Percentiles rank a stretch among this genome's conserved stretches.
These are phyloP conservation scores for Senna tora DNA, from an alignment of 306 rosid genomes.

Conservation along the genomic window DNA sequence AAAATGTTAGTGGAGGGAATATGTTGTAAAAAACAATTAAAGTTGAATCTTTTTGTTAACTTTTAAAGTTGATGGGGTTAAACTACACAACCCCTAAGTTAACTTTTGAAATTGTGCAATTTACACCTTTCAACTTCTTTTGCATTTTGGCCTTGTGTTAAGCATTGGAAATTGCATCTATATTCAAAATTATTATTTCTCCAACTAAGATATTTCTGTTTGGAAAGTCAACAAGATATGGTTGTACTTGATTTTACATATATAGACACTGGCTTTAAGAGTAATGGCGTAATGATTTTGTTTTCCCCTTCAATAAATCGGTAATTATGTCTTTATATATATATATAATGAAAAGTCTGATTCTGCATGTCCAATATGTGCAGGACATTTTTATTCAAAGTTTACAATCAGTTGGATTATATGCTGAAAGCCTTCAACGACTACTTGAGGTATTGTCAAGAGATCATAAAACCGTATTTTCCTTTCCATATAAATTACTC, in stretches of 20 bases:
- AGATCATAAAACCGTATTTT: slow-evolving; percentile 19
- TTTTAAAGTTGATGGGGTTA: too few relatives aligned
- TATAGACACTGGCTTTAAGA: neutral
- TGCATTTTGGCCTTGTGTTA: neutral
- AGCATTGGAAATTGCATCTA: neutral
- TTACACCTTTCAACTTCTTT: too few relatives aligned
- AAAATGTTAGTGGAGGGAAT: too few relatives aligned
- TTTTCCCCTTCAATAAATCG: neutral
- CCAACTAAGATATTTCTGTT: neutral
- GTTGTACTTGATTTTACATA: neutral
- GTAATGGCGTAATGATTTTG: neutral
- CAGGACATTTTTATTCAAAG: slow-evolving; percentile 86
- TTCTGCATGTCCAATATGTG: slow-evolving; percentile 40
- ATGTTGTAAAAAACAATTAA: too few relatives aligned
- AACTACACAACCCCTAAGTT: too few relatives aligned
- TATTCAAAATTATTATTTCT: neutral
- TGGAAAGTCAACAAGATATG: neutral
- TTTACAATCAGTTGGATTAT: slow-evolving; percentile 79
- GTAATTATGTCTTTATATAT: neutral
- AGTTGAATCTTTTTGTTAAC: too few relatives aligned
- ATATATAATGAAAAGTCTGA: neutral
- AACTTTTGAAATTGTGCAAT: too few relatives aligned
- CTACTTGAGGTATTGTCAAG: slow-evolving; percentile 75
- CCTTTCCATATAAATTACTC: slow-evolving; percentile 9
- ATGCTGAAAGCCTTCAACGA: slow-evolving; percentile 58